Evolutionary conservation across 202 grass and related monocot genomes (phyloP).

Genomic region (Zizania palustris): DNA sequence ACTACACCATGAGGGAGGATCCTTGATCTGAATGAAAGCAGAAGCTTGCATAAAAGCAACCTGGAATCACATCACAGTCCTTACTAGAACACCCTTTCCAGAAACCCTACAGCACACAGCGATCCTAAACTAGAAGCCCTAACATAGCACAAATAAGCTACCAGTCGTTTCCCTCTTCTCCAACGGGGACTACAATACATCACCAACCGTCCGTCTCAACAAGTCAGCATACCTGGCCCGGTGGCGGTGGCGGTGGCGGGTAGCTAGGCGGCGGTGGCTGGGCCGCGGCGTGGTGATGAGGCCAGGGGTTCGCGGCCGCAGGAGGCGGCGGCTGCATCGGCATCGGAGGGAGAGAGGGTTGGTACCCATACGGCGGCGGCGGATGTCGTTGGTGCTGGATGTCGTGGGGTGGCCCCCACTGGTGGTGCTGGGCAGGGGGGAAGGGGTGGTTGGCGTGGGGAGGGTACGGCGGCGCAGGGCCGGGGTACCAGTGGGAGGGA

Average conservation of each 20-base stretch:
- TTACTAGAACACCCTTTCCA: not conserved
- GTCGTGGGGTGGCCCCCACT: constrained; percentile 50
- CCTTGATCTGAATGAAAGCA: not conserved
- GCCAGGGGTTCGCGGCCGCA: constrained; percentile 45
- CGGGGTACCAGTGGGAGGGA: constrained; percentile 43
- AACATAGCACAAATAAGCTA: constrained; percentile 27
- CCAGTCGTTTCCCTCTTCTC: not conserved
- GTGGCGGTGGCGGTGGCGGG: constrained; percentile 52
- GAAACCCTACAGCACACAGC: constrained; percentile 14
- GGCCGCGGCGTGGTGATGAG: constrained; percentile 33
- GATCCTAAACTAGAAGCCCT: constrained; percentile 25
- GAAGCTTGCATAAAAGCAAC: constrained; percentile 1
- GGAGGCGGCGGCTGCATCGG: constrained; percentile 37
- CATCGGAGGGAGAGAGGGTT: constrained; percentile 34
- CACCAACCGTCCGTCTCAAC: too few relatives aligned
- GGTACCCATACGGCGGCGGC: constrained; percentile 41
- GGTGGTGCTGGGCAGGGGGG: constrained; percentile 51
- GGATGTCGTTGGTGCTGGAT: constrained; percentile 44
- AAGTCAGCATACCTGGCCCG: constrained; percentile 48
- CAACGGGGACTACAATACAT: not conserved
- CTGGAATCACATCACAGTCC: too few relatives aligned
- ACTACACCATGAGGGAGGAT: not conserved
- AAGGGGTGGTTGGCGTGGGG: constrained; percentile 37
- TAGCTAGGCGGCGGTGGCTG: constrained; percentile 42
- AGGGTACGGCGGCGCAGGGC: constrained; percentile 26